Evolutionary conservation across 2,329 filamentous ascomycete genomes (phyloP).

Genomic region (Exophiala xenobiotica): DNA sequence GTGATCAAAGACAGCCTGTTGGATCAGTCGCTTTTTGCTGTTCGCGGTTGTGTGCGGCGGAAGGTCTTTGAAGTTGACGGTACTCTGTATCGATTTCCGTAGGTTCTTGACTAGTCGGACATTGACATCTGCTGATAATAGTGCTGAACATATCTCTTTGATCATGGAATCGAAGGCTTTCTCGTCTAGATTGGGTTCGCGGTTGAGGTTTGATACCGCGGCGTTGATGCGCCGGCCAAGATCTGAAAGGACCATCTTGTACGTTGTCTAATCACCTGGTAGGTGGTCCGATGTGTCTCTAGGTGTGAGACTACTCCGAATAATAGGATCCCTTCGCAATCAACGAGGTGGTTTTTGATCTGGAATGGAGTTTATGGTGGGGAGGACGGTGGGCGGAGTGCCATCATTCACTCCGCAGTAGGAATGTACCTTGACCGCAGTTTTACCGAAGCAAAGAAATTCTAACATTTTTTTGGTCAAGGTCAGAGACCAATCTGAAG

Average conservation of each 20-base stretch:
- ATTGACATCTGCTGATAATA: slow-evolving; percentile 96
- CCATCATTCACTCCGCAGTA: background rate
- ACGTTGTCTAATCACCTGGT: background rate
- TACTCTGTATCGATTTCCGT: slow-evolving; percentile 84
- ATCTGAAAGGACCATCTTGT: slow-evolving; percentile 94
- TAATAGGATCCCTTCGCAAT: background rate
- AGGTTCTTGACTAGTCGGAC: slow-evolving; percentile 87
- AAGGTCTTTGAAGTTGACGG: slow-evolving; percentile 93
- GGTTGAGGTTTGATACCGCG: slow-evolving; percentile 88
- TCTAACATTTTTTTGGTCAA: background rate
- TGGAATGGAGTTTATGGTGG: too few species aligned
- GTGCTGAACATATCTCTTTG: slow-evolving; percentile 94
- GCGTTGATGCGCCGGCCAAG: slow-evolving; percentile 96
- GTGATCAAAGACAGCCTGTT: slow-evolving; percentile 97
- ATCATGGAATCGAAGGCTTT: slow-evolving; percentile 99
- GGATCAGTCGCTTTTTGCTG: slow-evolving; percentile 91
- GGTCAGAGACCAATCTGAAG: background rate
- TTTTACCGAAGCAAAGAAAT: slow-evolving; percentile 23
- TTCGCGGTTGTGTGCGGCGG: slow-evolving; percentile 75
- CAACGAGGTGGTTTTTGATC: too few species aligned
- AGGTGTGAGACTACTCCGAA: background rate
- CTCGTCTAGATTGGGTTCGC: slow-evolving; percentile 91
- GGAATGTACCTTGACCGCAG: slow-evolving; percentile 16
- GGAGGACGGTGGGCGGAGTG: background rate
- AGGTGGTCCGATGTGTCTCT: background rate